Percentiles rank a stretch among this genome's conserved stretches.
These are phyloP conservation scores for Allomyces javanicus DNA, from an alignment of 192 early-diverging fungal species.

Conservation along the genomic window DNA sequence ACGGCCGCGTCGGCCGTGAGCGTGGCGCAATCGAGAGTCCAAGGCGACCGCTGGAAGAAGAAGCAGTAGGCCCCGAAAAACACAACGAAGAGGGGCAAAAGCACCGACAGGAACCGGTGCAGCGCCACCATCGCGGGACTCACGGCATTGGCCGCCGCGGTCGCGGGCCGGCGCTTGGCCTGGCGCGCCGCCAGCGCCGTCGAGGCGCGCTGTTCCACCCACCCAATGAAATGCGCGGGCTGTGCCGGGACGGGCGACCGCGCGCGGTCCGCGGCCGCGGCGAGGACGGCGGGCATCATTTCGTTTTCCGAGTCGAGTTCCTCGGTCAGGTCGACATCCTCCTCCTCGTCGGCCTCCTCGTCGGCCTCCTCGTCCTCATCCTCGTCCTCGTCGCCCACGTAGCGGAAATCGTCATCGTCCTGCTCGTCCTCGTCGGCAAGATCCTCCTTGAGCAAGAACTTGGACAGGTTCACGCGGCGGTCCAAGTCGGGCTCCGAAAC, in stretches of 20 bases:
- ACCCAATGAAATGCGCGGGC: too few species aligned
- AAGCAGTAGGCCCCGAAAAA: not conserved
- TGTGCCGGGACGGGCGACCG: too few species aligned
- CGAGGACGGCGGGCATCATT: not conserved
- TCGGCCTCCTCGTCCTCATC: too few species aligned
- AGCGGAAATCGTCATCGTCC: too few species aligned
- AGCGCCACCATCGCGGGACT: not conserved
- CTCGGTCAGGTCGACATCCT: too few species aligned
- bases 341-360: too few species aligned
- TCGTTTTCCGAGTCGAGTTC: not conserved
- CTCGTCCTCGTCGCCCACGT: too few species aligned
- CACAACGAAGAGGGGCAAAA: not conserved
- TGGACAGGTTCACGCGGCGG: not conserved
- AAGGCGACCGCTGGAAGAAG: not conserved
- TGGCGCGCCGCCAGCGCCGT: not conserved
- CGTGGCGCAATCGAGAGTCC: too few species aligned
- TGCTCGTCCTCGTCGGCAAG: too few species aligned
- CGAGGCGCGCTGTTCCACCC: not conserved
- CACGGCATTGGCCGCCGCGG: not conserved
- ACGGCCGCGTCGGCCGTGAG: too few species aligned
- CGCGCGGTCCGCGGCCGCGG: too few species aligned
- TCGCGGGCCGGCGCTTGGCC: not conserved
- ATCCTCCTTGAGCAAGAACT: not conserved
- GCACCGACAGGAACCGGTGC: not conserved
- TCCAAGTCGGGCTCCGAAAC: not conserved